Percentiles rank a stretch among this genome's conserved stretches.
These are phyloP conservation scores for Bromus sterilis DNA, from an alignment of 176 grass and related monocot genomes.

Conservation along the genomic window DNA sequence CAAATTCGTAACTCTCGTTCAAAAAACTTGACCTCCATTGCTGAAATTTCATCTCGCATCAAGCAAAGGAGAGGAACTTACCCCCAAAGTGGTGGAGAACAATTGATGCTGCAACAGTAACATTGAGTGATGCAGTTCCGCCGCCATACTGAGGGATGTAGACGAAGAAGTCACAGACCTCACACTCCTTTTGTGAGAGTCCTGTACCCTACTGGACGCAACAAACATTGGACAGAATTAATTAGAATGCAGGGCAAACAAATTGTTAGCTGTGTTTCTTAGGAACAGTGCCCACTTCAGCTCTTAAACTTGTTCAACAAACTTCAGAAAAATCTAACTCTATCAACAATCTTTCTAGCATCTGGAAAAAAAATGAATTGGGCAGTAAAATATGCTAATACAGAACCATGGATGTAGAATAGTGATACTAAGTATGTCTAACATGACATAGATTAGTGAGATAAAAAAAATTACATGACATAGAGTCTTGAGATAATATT, in stretches of 20 bases:
- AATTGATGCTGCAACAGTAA: conserved; percentile 89
- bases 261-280: neutral
- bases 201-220: conserved; percentile 58
- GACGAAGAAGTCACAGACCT: conserved; percentile 85
- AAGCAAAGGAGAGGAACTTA: conserved; percentile 5
- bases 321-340: neutral
- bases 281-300: neutral
- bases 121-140: conserved; percentile 94
- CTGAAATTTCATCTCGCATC: neutral
- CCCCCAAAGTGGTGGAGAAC: conserved; percentile 82
- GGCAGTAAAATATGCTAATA: neutral
- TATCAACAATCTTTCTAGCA: neutral
- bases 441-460: neutral
- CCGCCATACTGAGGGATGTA: conserved; percentile 90
- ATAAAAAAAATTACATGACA: neutral
- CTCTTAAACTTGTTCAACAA: neutral
- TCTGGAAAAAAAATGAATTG: neutral
- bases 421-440: neutral
- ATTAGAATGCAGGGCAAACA: neutral
- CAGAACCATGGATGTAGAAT: neutral
- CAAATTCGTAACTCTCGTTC: neutral
- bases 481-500: neutral
- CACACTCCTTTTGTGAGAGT: conserved; percentile 68
- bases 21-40: neutral
- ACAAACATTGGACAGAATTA: neutral